Evolutionary conservation across 164 flowering plant species (phyloP).

Genomic region (Stephania cephalantha): DNA sequence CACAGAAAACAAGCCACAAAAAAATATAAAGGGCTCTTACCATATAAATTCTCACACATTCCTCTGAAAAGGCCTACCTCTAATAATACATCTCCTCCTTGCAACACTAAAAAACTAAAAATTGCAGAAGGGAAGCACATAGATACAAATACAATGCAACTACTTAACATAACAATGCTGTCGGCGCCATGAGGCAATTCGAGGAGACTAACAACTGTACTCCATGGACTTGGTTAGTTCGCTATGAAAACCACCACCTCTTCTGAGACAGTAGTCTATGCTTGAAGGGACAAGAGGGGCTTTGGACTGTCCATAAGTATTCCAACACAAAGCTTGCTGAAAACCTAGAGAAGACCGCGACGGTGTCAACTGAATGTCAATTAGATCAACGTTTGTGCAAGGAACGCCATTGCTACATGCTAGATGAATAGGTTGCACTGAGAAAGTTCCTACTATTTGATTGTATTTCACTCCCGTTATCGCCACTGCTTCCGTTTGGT

Average conservation of each 20-base stretch:
- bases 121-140: constrained; percentile 1
- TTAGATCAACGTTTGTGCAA: constrained; percentile 53
- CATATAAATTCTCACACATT: not conserved
- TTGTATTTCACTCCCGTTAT: constrained; percentile 51
- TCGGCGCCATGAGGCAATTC: not conserved
- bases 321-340: constrained; percentile 53
- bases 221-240: constrained; percentile 38
- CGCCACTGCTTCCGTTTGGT: constrained; percentile 67
- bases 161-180: not conserved
- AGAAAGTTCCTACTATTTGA: constrained; percentile 56
- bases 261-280: constrained; percentile 64
- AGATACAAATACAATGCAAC: not conserved
- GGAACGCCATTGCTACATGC: constrained; percentile 68
- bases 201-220: constrained; percentile 19
- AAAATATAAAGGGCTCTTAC: not conserved
- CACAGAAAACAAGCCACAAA: not conserved
- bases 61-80: not conserved
- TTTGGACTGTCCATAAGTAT: constrained; percentile 60
- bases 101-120: not conserved
- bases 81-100: not conserved
- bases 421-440: constrained; percentile 53
- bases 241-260: constrained; percentile 27
- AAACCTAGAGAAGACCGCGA: constrained; percentile 22
- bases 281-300: constrained; percentile 61
- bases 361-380: constrained; percentile 45